phyloP scores from a whole-genome alignment of 768 basidiomycete genomes.

The Mycena metata region DNA sequence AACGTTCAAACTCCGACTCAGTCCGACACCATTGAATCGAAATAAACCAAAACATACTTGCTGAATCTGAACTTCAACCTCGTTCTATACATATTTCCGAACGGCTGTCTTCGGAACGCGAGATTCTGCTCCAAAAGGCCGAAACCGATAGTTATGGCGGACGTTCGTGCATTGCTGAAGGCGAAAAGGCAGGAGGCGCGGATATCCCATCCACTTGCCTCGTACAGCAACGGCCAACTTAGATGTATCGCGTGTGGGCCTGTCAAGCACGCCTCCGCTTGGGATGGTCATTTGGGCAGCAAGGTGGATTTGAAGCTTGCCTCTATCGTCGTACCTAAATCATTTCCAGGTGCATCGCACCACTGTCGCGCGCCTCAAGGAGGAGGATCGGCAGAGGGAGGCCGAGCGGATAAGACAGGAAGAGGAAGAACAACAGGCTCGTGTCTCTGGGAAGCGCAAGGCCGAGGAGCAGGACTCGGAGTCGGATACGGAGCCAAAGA shows the following conservation, averaged over 20 bases:
- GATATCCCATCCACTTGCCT: conserved; percentile 79
- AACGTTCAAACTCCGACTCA: too few relatives aligned
- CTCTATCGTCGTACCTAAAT: too few relatives aligned
- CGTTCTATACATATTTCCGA: too few relatives aligned
- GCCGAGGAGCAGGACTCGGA: conserved; percentile 50
- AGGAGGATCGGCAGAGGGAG: conserved; percentile 63
- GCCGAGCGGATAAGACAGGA: conserved; percentile 50
- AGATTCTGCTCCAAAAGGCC: neutral
- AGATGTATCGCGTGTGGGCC: conserved; percentile 76
- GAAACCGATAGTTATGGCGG: conserved; percentile 65
- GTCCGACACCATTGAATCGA: too few relatives aligned
- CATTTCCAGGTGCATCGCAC: conserved; percentile 64
- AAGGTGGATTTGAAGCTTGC: conserved; percentile 53
- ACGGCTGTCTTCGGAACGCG: too few relatives aligned
- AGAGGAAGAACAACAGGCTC: conserved; percentile 47
- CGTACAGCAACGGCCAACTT: conserved; percentile 78
- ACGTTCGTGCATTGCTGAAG: conserved; percentile 84
- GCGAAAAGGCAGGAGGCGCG: conserved; percentile 85
- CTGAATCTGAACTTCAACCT: too few relatives aligned
- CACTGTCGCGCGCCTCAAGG: conserved; percentile 70
- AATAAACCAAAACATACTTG: too few relatives aligned
- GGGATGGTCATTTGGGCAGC: conserved; percentile 89
- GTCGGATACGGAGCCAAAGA: conserved; percentile 50
- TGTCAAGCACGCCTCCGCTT: conserved; percentile 85
- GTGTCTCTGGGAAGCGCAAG: conserved; percentile 53